A percentile compares a stretch with the other conserved stretches of the same genome.
Conservation (phyloP, 306 rosid genomes). For the Cucurbita maxima region DNA sequence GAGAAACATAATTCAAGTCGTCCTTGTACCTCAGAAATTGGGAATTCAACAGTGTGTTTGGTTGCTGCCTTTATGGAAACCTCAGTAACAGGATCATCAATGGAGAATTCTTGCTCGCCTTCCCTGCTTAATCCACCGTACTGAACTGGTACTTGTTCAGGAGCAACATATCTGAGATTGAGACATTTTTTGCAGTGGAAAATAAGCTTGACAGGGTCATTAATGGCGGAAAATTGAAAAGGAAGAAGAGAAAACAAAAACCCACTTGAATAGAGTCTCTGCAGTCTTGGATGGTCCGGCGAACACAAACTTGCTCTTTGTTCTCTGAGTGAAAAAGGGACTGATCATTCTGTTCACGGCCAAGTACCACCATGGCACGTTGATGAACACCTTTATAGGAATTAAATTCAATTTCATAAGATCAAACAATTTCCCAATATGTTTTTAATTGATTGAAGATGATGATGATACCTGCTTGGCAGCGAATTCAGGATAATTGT, state of each 20-base stretch:
- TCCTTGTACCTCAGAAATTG: slow-evolving; percentile 51
- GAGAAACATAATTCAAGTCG: not conserved
- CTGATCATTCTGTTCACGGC: slow-evolving; percentile 37
- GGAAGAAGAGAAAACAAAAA: not conserved
- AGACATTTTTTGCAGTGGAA: not conserved
- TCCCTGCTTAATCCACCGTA: slow-evolving; percentile 84
- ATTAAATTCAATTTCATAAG: not conserved
- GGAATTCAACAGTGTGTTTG: slow-evolving; percentile 53
- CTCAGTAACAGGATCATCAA: slow-evolving; percentile 56
- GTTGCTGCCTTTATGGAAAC: slow-evolving; percentile 53
- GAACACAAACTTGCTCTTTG: slow-evolving; percentile 80
- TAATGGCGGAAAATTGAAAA: not conserved
- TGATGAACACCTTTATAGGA: slow-evolving; percentile 30
- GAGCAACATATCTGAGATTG: slow-evolving; percentile 50
- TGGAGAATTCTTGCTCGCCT: slow-evolving; percentile 59
- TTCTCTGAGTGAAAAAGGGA: slow-evolving; percentile 46
- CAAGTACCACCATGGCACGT: slow-evolving; percentile 50
- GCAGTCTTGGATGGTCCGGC: slow-evolving; percentile 73
- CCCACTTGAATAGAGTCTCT: slow-evolving; percentile 64
- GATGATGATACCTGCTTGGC: slow-evolving; percentile 32
- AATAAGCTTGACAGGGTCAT: not conserved
- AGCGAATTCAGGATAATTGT: slow-evolving; percentile 45
- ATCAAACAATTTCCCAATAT: not conserved
- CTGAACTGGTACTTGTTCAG: slow-evolving; percentile 72
- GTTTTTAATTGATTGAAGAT: not conserved